These are phyloP conservation scores for Artemisia annua DNA, from an alignment of 129 eudicot species.

Conservation along the genomic window DNA sequence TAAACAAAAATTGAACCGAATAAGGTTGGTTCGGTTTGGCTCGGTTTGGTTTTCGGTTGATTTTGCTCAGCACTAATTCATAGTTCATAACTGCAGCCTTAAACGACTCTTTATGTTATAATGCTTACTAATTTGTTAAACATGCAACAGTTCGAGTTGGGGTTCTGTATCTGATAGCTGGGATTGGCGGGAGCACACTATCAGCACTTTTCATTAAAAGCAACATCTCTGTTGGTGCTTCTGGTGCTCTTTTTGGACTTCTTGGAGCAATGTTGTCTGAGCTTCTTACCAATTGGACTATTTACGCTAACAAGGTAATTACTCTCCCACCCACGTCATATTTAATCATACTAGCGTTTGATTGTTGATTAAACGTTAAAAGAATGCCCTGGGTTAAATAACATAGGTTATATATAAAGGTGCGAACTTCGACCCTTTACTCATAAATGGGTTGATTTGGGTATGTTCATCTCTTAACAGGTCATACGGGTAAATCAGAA, in stretches of 20 bases:
- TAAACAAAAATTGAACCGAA: too few relatives aligned
- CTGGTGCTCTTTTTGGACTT: conserved; percentile 96
- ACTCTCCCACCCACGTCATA: background rate
- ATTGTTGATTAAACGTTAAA: background rate
- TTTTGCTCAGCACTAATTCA: too few relatives aligned
- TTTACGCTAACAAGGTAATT: conserved; percentile 86
- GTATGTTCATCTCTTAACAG: background rate
- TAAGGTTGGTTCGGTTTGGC: too few relatives aligned
- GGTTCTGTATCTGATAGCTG: conserved; percentile 63
- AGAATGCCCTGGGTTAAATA: background rate
- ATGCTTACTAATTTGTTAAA: background rate
- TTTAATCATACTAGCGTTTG: background rate
- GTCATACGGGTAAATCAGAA: background rate
- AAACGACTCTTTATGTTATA: background rate
- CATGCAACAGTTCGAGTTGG: conserved; percentile 81
- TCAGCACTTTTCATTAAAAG: conserved; percentile 71
- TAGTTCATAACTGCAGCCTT: background rate
- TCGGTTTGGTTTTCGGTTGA: too few relatives aligned
- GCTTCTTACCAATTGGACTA: conserved; percentile 85
- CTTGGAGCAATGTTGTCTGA: conserved; percentile 98
- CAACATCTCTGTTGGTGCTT: conserved; percentile 93
- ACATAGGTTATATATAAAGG: background rate
- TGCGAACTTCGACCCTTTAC: background rate
- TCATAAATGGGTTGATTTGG: background rate
- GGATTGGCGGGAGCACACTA: conserved; percentile 85